Conservation (phyloP, 2,329 filamentous ascomycete genomes). For the Cercospora berteroae region DNA sequence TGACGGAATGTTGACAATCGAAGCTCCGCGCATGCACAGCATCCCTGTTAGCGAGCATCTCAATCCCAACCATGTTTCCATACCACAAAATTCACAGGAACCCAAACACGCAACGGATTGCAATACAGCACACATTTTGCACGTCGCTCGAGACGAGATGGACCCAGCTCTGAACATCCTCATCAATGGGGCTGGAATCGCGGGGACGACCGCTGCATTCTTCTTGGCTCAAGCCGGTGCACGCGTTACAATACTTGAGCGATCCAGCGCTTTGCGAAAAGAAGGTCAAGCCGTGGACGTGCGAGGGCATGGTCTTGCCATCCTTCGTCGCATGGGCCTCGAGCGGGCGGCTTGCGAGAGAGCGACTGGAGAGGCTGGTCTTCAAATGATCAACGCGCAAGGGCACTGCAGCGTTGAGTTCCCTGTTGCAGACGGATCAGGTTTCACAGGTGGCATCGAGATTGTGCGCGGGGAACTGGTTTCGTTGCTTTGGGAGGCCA, state of each 20-base stretch:
- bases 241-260: conserved; percentile 40
- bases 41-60: background rate
- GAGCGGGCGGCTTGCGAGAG: conserved; percentile 22
- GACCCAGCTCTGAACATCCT: background rate
- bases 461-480: conserved; percentile 56
- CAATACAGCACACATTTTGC: background rate
- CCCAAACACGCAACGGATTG: background rate
- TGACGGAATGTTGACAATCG: background rate
- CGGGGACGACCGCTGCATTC: conserved; percentile 36
- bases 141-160: background rate
- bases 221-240: conserved; percentile 38
- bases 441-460: conserved; percentile 52
- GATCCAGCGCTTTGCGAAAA: conserved; percentile 17
- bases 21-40: background rate
- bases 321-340: conserved; percentile 32
- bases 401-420: conserved; percentile 27
- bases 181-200: conserved; percentile 8
- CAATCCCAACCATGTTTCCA: background rate
- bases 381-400: conserved; percentile 28
- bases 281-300: conserved; percentile 35
- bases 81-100: background rate
- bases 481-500: conserved; percentile 42
- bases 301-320: conserved; percentile 28
- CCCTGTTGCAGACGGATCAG: conserved; percentile 25
- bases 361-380: conserved; percentile 29